Evolutionary conservation across 1,284 basidiomycete species (phyloP), one percentile per base, ranked within the genome.

Genomic region (Cutaneotrichosporon mucoides): DNA sequence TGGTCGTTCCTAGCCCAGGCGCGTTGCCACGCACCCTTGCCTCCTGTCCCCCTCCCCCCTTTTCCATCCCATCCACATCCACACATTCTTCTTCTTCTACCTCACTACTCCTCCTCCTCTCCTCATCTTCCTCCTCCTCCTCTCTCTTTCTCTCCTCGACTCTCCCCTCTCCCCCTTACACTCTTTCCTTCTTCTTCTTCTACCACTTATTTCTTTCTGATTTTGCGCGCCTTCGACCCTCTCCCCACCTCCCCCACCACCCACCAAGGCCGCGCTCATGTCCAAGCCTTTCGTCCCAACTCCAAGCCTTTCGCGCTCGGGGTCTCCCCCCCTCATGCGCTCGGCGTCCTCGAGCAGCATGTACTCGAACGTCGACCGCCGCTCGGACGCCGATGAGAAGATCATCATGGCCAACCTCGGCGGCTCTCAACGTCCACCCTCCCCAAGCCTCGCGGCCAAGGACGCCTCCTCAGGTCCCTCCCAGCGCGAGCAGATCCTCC

Each of bases 401-500:
- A 47, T 69, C 40, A 24, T 24, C 24, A 24, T 24, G 24, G 61
- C 63, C 24, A 60, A 64, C 37, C 60, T 71, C 45, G 69, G 67
- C n/a, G 65, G 65, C 44, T 57, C 64, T 1, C 57, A 52, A 5
- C 56, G 60, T 7, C 60, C 60, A 11, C 51, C 60, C 4, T 65
- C 64, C 43, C 64, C 64, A 6, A 50, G 55, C 13, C 41, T 53
- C 24, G 41, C 34, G 10, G 16, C 38, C 13, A 35, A 52, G 35
- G 58, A 43, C 16, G 37, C 45, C 9, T 9, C 45, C 24, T 11
- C 35, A 6, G 36, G 13, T 11, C 52, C 75, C 84, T 33, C 48
- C 2, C 33, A 35, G 35, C 51, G 56, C 49, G 64, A 65, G 58
- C 64, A 65, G 59, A 86, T 87, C 40, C 81, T 88, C 8, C 87